Evolutionary conservation across 2,329 filamentous ascomycete species (phyloP).

Genomic region (Coleophoma eucalyptorum): DNA sequence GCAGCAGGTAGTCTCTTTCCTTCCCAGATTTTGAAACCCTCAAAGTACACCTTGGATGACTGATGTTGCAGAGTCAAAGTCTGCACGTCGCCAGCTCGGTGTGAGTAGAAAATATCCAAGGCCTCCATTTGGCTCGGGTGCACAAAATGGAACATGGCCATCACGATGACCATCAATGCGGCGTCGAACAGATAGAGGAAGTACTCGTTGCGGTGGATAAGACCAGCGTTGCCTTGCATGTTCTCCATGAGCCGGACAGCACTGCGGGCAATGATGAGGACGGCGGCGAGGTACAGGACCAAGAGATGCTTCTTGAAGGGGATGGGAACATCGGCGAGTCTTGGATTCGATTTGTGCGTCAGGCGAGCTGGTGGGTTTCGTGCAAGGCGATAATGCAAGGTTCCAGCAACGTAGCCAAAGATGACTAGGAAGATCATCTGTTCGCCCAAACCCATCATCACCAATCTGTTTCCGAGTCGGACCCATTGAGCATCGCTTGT

Average conservation of each 20-base stretch:
- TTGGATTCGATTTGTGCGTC: neutral
- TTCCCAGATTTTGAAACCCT: neutral
- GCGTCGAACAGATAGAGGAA: neutral
- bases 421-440: neutral
- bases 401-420: neutral
- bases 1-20: constrained; percentile 40
- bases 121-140: neutral
- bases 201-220: neutral
- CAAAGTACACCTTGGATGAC: neutral
- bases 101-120: neutral
- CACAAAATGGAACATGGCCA: neutral
- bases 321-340: neutral
- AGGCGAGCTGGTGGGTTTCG: neutral
- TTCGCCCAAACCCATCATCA: neutral
- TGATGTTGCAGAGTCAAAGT: no score
- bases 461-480: neutral
- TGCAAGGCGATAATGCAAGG: neutral
- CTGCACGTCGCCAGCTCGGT: neutral
- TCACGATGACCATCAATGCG: neutral
- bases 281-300: neutral
- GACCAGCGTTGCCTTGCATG: neutral
- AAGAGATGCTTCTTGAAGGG: neutral
- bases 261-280: neutral
- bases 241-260: neutral
- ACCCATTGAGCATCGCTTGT: neutral